Percentiles rank a stretch among this genome's conserved stretches.
Conservation (phyloP, 1,139 yeast species). For the Kazachstania sp. region DNA sequence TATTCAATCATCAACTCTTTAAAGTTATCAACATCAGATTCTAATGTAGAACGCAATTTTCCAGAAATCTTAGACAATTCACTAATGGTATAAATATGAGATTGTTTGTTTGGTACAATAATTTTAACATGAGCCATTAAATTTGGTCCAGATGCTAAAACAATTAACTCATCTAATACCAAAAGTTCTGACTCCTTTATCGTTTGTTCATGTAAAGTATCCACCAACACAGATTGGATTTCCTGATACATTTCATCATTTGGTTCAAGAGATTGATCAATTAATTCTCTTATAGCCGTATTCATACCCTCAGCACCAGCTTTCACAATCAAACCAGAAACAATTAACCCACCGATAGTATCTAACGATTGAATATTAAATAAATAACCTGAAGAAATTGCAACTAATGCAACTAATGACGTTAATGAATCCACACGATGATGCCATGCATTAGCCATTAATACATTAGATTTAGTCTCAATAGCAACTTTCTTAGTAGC, state of each 20-base stretch:
- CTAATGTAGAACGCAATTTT: slow-evolving; percentile 24
- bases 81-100: slow-evolving; percentile 36
- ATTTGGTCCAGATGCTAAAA: slow-evolving; percentile 69
- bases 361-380: slow-evolving; percentile 77
- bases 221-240: slow-evolving; percentile 34
- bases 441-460: slow-evolving; percentile 97
- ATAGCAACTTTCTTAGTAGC: slow-evolving; percentile 78
- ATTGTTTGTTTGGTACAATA: slow-evolving; percentile 32
- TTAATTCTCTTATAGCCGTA: slow-evolving; percentile 62
- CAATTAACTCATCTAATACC: slow-evolving; percentile 41
- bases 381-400: slow-evolving; percentile 78
- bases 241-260: slow-evolving; percentile 36
- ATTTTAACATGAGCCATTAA: slow-evolving; percentile 36
- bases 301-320: slow-evolving; percentile 76
- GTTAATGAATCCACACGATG: slow-evolving; percentile 92
- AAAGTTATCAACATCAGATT: slow-evolving; percentile 25
- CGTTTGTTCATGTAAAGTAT: slow-evolving; percentile 30
- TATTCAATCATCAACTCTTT: slow-evolving; percentile 32
- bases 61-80: slow-evolving; percentile 41
- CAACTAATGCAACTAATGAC: slow-evolving; percentile 78
- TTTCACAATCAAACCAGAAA: slow-evolving; percentile 66
- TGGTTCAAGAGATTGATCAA: slow-evolving; percentile 48
- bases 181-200: slow-evolving; percentile 34
- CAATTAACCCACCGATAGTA: slow-evolving; percentile 82
- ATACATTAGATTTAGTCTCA: slow-evolving; percentile 71